Percentiles rank a stretch among this genome's conserved stretches.
phyloP scores from a whole-genome alignment of 2,329 filamentous ascomycete species.

The Colletotrichum sp. region DNA sequence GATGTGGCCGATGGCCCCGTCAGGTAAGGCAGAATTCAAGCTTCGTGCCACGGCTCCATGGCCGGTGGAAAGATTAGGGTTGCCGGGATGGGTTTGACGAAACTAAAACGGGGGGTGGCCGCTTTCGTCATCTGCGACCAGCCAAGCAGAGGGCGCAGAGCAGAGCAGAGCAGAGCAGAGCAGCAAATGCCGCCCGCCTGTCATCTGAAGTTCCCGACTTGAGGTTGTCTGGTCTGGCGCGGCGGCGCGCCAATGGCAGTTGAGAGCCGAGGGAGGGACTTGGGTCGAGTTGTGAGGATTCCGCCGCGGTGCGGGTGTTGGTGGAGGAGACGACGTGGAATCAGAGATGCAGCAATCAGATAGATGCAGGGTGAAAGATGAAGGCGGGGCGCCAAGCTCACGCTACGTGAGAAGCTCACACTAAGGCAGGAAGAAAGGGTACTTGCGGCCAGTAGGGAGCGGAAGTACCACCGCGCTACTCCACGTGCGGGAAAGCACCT shows the following conservation, averaged over 20 bases:
- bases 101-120: not conserved
- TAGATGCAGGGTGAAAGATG: constrained; percentile 11
- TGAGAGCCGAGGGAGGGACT: not conserved
- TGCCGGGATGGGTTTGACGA: constrained; percentile 1
- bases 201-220: not conserved
- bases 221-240: not conserved
- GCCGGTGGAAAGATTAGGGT: constrained; percentile 4
- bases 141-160: not conserved
- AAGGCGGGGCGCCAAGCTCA: not conserved
- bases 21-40: constrained; percentile 20
- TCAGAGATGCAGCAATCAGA: constrained; percentile 17
- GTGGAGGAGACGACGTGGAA: constrained; percentile 18
- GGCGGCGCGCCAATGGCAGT: not conserved
- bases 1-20: not conserved
- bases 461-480: not conserved
- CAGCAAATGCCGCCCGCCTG: constrained; percentile 2
- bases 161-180: not conserved
- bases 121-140: constrained; percentile 9
- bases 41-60: constrained; percentile 2
- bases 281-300: not conserved
- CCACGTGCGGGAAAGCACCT: not conserved
- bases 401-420: not conserved
- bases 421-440: not conserved
- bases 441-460: not conserved
- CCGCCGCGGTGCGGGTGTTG: not conserved